These are phyloP conservation scores for Neurospora sp. DNA, from an alignment of 495 filamentous ascomycete species.

Conservation along the genomic window DNA sequence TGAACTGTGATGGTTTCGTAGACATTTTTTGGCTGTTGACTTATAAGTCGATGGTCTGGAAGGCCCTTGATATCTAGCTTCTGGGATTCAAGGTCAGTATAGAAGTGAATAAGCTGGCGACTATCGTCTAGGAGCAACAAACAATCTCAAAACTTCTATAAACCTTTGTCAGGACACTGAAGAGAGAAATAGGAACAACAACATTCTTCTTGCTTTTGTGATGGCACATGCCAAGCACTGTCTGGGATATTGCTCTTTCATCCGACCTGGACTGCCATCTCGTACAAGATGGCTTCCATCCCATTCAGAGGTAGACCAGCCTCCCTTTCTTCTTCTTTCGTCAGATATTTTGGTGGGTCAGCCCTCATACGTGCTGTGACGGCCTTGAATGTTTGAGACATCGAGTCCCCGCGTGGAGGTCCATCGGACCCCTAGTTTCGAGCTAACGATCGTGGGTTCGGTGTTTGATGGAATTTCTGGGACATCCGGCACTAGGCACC, in stretches of 20 bases:
- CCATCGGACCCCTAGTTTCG: neutral
- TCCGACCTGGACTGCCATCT: neutral
- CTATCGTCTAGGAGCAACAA: neutral
- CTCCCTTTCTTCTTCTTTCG: neutral
- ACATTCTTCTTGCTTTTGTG: neutral
- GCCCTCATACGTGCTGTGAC: neutral
- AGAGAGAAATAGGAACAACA: neutral
- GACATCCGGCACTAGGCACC: neutral
- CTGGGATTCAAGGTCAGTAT: neutral
- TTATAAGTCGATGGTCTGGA: neutral
- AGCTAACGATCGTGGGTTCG: neutral
- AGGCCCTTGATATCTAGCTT: neutral
- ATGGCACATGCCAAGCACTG: neutral
- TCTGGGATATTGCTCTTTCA: neutral
- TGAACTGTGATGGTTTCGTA: neutral
- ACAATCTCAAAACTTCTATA: neutral
- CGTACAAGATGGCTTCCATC: neutral
- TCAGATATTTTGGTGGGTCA: neutral
- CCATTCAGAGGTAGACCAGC: neutral
- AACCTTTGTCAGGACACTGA: neutral
- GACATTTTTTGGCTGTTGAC: neutral
- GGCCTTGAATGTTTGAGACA: neutral
- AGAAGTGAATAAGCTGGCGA: neutral
- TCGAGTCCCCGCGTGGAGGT: neutral
- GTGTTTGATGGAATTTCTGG: neutral